Conservation (phyloP, 2,329 filamentous ascomycete species). For the Macrophomina phaseolina region DNA sequence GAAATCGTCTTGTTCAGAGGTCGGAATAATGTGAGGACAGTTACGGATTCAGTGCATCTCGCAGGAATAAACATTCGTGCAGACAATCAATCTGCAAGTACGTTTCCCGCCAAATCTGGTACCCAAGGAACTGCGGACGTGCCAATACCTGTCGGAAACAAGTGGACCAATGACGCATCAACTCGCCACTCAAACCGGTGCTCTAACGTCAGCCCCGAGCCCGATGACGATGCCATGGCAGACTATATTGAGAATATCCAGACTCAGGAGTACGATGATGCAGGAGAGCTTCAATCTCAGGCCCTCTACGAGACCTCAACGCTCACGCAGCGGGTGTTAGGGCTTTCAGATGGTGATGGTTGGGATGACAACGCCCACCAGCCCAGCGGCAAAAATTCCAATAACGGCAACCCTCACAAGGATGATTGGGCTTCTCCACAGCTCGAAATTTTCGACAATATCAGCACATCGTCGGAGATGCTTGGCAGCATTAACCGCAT, state of each 20-base stretch:
- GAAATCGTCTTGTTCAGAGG: conserved; percentile 65
- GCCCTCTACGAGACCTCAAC: conserved; percentile 30
- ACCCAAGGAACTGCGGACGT: neutral
- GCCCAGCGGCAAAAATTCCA: neutral
- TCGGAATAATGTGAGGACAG: conserved; percentile 30
- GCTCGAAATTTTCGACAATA: conserved; percentile 54
- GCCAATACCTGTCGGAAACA: too few relatives aligned
- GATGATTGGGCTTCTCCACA: conserved; percentile 52
- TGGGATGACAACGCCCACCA: conserved; percentile 30
- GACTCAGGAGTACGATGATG: conserved; percentile 49
- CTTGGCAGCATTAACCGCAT: conserved; percentile 50
- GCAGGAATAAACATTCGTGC: neutral
- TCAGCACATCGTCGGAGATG: conserved; percentile 58
- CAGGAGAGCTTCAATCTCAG: conserved; percentile 29
- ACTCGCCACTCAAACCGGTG: neutral
- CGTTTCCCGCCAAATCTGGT: neutral
- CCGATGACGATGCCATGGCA: conserved; percentile 63
- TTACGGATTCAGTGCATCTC: conserved; percentile 17
- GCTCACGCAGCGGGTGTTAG: conserved; percentile 37
- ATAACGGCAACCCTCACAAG: conserved; percentile 21
- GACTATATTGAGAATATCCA: conserved; percentile 75
- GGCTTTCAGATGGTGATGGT: conserved; percentile 40
- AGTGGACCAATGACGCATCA: neutral
- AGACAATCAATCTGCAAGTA: neutral
- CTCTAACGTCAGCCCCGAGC: neutral